Percentiles rank a stretch among this genome's conserved stretches.
These are phyloP conservation scores for Mucor saturninus DNA, from an alignment of 371 early-diverging fungal species.

Conservation along the genomic window DNA sequence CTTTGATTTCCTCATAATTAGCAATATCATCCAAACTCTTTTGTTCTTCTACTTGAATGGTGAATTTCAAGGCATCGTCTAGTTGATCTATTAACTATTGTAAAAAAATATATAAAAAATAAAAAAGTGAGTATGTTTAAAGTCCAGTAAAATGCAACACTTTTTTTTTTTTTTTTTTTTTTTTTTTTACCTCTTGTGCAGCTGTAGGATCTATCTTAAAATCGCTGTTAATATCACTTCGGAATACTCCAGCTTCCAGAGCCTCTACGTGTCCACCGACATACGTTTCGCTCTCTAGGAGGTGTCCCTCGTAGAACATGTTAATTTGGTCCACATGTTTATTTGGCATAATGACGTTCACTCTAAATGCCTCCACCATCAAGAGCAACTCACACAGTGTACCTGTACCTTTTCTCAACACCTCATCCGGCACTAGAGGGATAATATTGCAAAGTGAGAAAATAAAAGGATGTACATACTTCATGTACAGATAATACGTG, in stretches of 20 bases:
- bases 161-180: too few species aligned
- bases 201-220: constrained; percentile 85
- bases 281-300: constrained; percentile 96
- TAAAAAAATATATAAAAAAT: too few species aligned
- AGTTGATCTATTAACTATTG: constrained; percentile 85
- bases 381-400: constrained; percentile 98
- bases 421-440: constrained; percentile 97
- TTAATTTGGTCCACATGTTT: constrained; percentile 83
- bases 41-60: constrained; percentile 84
- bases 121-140: too few species aligned
- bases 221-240: constrained; percentile 93
- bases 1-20: constrained; percentile 79
- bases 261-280: constrained; percentile 99
- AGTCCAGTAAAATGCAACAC: too few species aligned
- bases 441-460: constrained; percentile 99
- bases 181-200: constrained; percentile 63
- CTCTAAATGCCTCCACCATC: constrained; percentile 96
- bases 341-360: constrained; percentile 96
- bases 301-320: constrained; percentile 89
- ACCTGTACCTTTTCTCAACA: constrained; percentile 97
- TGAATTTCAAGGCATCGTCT: constrained; percentile 91
- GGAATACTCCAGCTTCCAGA: constrained; percentile 97
- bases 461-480: constrained; percentile 99
- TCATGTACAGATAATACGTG: constrained; percentile 99
- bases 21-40: constrained; percentile 67